phyloP scores from a whole-genome alignment of 495 filamentous ascomycete species.

The Symbiotaphrina buchneri region DNA sequence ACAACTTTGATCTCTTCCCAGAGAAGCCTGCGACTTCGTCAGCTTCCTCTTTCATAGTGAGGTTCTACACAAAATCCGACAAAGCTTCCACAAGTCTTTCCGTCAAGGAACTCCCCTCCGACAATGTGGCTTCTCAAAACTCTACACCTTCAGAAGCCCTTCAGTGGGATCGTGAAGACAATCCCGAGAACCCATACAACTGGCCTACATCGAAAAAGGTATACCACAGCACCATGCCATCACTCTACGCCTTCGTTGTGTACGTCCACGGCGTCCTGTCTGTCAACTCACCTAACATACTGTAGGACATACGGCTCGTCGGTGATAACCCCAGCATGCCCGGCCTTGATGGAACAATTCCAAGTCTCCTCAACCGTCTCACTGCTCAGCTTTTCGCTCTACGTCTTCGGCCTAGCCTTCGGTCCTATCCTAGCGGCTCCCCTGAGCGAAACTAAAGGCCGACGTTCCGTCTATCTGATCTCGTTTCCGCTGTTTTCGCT shows the following conservation, averaged over 20 bases:
- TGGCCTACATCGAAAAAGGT: conserved; percentile 29
- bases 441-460: conserved; percentile 30
- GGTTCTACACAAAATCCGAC: too few species aligned
- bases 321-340: conserved; percentile 23
- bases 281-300: background rate
- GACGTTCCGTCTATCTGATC: conserved; percentile 26
- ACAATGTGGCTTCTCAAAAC: too few species aligned
- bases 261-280: conserved; percentile 9
- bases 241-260: conserved; percentile 20
- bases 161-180: conserved; percentile 30
- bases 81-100: too few species aligned
- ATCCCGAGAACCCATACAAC: conserved; percentile 35
- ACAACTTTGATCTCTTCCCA: too few species aligned
- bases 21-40: too few species aligned
- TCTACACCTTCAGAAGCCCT: conserved; percentile 6
- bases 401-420: conserved; percentile 30
- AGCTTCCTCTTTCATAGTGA: too few species aligned
- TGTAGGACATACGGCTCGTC: conserved; percentile 28
- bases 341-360: conserved; percentile 21
- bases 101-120: too few species aligned
- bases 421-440: conserved; percentile 36
- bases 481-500: conserved; percentile 27
- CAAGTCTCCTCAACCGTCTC: conserved; percentile 23
- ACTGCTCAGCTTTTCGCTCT: conserved; percentile 29
- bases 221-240: conserved; percentile 20